Base-by-base conservation (phyloP, 1,284 basidiomycete species). In the Malassezia arunalokei region DNA sequence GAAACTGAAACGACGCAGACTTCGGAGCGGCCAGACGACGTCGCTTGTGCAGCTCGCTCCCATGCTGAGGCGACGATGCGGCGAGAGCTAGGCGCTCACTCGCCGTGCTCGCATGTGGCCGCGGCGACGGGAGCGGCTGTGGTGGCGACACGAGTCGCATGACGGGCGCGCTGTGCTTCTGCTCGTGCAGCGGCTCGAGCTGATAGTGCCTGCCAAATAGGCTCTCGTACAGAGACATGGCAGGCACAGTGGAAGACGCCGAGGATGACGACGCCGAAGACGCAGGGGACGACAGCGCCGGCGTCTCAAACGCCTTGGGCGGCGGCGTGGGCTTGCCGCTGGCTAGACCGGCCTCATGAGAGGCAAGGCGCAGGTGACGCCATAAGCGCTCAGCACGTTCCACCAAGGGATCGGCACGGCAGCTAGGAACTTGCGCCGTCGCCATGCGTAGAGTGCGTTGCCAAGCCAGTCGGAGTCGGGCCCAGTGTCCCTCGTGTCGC, bases 61-160 rank as follows among this genome's bases (percentile, higher is more conserved):
- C 50, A 1, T 44, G 47, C 24, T 46, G 52, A 11, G 52, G 52
- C 29, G 52, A 8, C 5, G 45, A 41, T 6, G 51, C 51, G 1
- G 28, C 40, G 11, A 29, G 40, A 4, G 32, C 29, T 27, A 47
- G 42, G 28, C 39, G 40, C 29, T 53, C 51, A 17, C 43, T 32
- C 8, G 50, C 44, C 7, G 24, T 52, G 29, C 30, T 27, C 3
- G 33, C 33, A 35, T 35, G 15, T 3, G 3, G 33, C 11, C 15
- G 11, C 15, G 11, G 33, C 15, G 33, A 5, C 5, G 15, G 11
- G 33, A 15, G 33, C 15, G 33, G 11, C 33, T 35, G 33, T 35
- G 33, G 33, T 35, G 11, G 33, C 33, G 33, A 11, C 11, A 15
- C 15, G 33, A 35, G 33, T 11, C 33, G 33, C 33, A 35, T 35